Base-by-base conservation (phyloP, 73 alveolate species). In the Durusdinium trenchii region DNA sequence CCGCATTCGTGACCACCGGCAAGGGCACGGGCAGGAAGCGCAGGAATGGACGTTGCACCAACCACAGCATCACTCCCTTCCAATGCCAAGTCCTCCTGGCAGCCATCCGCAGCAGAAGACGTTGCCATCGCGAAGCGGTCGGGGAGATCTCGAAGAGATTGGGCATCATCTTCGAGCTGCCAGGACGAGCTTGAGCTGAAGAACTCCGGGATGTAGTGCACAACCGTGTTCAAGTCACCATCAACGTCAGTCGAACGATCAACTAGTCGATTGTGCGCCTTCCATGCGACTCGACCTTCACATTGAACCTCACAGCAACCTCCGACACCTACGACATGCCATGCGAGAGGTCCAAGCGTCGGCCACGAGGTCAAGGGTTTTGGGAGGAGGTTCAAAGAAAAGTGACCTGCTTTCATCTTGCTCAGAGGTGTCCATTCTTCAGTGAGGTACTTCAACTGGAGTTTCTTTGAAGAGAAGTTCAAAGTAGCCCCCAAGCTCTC, bases 241-340 rank as follows among this genome's bases (percentile, higher is more conserved):
- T n/a, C n/a, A n/a, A n/a, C n/a, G n/a, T n/a, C n/a, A n/a, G n/a
- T n/a, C n/a, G n/a, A n/a, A n/a, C n/a, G n/a, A n/a, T n/a, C n/a
- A n/a, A n/a, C n/a, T n/a, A n/a, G n/a, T n/a, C n/a, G n/a, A n/a
- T n/a, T n/a, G n/a, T n/a, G n/a, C n/a, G n/a, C n/a, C n/a, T n/a
- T n/a, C n/a, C n/a, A n/a, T n/a, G n/a, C n/a, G n/a, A n/a, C n/a
- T 45, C 62, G 40, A 46, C 45, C 45, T 6, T 1, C 0, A 6
- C 67, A 61, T 79, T 12, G 90, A 28, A 79, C 90, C 32, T 82
- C 92, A 82, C 92, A 82, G 32, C 46, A 67, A 6, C 48, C 48
- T 0, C 38, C 92, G 5, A 42, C 43, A 28, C 92, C 92, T 3
- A 82, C n/a, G 36, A 23, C 48, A 28, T 28, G 23, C 92, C 92